Conservation (phyloP, 2,329 filamentous ascomycete species). For the Thielaviopsis musarum region DNA sequence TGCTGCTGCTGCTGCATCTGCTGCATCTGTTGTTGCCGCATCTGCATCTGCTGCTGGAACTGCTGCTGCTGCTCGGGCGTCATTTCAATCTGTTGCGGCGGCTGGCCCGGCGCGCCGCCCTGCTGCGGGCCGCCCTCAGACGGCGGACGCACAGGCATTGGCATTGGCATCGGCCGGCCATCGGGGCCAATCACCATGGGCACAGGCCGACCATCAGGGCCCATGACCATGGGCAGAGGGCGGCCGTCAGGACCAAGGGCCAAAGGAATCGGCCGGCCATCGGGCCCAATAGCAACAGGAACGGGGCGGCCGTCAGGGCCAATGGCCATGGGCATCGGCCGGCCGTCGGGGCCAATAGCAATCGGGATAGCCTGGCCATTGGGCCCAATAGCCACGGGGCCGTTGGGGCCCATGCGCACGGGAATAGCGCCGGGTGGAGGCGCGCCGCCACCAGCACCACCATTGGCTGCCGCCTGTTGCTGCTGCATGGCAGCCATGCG, state of each 20-base stretch:
- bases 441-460: neutral
- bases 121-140: conserved; percentile 11
- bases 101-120: conserved; percentile 17
- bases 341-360: neutral
- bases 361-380: conserved; percentile 8
- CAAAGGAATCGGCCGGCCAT: conserved; percentile 8
- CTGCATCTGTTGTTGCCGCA: conserved; percentile 17
- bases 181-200: neutral
- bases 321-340: neutral
- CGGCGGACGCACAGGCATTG: conserved; percentile 2
- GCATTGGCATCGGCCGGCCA: neutral
- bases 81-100: conserved; percentile 14
- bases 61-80: neutral
- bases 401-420: conserved; percentile 7
- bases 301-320: conserved; percentile 2
- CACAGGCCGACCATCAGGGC: neutral
- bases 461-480: conserved; percentile 1
- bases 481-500: conserved; percentile 10
- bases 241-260: neutral
- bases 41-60: conserved; percentile 4
- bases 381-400: conserved; percentile 9
- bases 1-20: conserved; percentile 18
- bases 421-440: conserved; percentile 3
- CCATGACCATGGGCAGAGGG: neutral
- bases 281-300: neutral